Conservation (phyloP, 2,329 filamentous ascomycete species). For the Talaromyces funiculosus region DNA sequence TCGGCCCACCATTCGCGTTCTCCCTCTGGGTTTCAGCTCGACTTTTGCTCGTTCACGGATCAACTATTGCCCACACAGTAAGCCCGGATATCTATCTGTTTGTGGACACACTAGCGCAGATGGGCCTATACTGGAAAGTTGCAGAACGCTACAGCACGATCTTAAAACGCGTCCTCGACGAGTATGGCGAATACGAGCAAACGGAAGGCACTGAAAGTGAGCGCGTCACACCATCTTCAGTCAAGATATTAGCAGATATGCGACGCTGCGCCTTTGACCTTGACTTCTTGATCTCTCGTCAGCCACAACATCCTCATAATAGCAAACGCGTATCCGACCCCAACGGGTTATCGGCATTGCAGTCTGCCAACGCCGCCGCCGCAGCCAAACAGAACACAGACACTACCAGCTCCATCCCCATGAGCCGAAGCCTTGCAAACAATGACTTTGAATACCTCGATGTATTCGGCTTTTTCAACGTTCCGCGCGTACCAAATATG, state of each 20-base stretch:
- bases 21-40: slow-evolving; percentile 88
- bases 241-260: slow-evolving; percentile 88
- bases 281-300: slow-evolving; percentile 80
- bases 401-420: background rate
- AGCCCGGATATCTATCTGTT: slow-evolving; percentile 75
- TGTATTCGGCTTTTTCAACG: slow-evolving; percentile 92
- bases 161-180: slow-evolving; percentile 75
- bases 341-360: slow-evolving; percentile 17
- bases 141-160: slow-evolving; percentile 75
- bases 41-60: slow-evolving; percentile 80
- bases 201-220: slow-evolving; percentile 57
- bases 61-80: slow-evolving; percentile 78
- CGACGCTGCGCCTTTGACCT: slow-evolving; percentile 82
- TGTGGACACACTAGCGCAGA: slow-evolving; percentile 71
- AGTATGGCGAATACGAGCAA: slow-evolving; percentile 72
- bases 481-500: slow-evolving; percentile 61
- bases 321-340: background rate
- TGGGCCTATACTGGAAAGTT: slow-evolving; percentile 81
- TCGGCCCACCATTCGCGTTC: slow-evolving; percentile 87
- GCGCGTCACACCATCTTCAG: slow-evolving; percentile 71
- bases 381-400: slow-evolving; percentile 10
- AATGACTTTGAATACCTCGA: slow-evolving; percentile 88
- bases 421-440: slow-evolving; percentile 5
- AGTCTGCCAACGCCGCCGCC: slow-evolving; percentile 15
- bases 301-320: slow-evolving; percentile 47